Conservation (phyloP, 139 green algal genomes). For the Zygnema circumcarinatum region DNA sequence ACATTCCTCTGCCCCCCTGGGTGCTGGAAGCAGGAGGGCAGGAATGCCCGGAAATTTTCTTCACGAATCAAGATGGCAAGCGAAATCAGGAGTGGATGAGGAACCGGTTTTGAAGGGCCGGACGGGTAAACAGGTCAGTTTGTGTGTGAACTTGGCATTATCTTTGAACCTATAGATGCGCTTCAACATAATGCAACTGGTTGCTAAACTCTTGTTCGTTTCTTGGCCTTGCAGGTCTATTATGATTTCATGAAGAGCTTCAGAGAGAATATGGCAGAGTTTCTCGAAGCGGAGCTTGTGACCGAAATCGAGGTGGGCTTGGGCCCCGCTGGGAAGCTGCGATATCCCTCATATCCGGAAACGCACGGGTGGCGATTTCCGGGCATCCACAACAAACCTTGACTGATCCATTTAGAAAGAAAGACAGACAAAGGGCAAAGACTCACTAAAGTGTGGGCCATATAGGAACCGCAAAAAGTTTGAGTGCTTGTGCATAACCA, state of each 20-base stretch:
- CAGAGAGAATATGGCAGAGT: conserved; percentile 61
- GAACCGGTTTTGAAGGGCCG: conserved; percentile 81
- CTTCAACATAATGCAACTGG: no score
- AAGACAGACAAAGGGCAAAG: no score
- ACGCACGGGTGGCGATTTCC: conserved; percentile 89
- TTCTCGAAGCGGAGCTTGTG: conserved; percentile 67
- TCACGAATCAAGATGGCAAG: conserved; percentile 84
- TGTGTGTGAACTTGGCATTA: no score
- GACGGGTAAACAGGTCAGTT: conserved; percentile 79
- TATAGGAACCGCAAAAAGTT: no score
- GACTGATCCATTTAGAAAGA: no score
- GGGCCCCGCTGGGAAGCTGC: conserved; percentile 93
- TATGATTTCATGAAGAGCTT: conserved; percentile 91
- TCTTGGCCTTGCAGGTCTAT: conserved; percentile 85
- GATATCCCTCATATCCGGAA: conserved; percentile 92
- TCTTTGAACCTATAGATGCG: no score
- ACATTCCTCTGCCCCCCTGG: conserved; percentile 91
- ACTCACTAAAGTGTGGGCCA: no score
- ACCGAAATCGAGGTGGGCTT: conserved; percentile 95
- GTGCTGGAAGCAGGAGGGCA: conserved; percentile 87
- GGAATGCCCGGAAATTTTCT: conserved; percentile 91
- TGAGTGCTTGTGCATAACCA: no score
- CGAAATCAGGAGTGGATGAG: conserved; percentile 92
- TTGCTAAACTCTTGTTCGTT: no score
- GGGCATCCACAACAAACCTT: no score